Conservation (phyloP, 2,329 filamentous ascomycete genomes). For the Uncinocarpus reesii region DNA sequence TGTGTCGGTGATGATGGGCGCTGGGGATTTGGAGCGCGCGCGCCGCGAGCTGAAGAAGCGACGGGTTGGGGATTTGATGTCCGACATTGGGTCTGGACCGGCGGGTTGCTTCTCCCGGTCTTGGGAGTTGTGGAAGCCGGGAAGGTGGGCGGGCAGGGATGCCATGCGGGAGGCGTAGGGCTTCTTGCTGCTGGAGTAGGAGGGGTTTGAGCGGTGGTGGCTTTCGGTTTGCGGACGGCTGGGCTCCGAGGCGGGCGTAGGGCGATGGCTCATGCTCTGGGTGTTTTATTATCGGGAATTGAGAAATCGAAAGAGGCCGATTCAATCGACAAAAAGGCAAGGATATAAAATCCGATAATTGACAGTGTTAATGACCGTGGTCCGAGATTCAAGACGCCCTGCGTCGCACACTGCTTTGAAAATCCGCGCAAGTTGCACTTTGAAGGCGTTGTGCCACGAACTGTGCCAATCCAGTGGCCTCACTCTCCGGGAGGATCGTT, state of each 20-base stretch:
- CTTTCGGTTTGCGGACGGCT: constrained; percentile 1
- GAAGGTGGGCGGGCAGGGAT: constrained; percentile 2
- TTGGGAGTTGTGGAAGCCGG: constrained; percentile 5
- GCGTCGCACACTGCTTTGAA: constrained; percentile 4
- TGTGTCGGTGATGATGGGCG: constrained; percentile 18
- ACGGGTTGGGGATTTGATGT: constrained; percentile 5
- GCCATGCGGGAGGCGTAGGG: neutral
- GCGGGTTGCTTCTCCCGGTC: neutral
- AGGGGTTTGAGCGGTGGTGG: neutral
- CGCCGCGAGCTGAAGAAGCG: constrained; percentile 16
- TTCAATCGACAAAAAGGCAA: neutral
- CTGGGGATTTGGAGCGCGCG: constrained; percentile 20
- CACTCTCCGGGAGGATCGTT: constrained; percentile 8
- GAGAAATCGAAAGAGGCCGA: neutral
- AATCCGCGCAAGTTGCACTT: neutral
- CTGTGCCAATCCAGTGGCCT: constrained; percentile 12
- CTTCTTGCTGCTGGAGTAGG: neutral
- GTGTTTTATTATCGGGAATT: neutral
- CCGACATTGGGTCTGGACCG: constrained; percentile 1
- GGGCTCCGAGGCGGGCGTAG: neutral
- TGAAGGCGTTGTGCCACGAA: constrained; percentile 1
- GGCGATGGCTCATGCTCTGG: constrained; percentile 1
- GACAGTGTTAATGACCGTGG: too few relatives aligned
- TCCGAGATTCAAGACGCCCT: constrained; percentile 1
- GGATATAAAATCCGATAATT: neutral